Evolutionary conservation across 192 early-diverging fungal genomes (phyloP), one percentile per base, ranked within the genome.

Genomic region (Coemansia sp.): DNA sequence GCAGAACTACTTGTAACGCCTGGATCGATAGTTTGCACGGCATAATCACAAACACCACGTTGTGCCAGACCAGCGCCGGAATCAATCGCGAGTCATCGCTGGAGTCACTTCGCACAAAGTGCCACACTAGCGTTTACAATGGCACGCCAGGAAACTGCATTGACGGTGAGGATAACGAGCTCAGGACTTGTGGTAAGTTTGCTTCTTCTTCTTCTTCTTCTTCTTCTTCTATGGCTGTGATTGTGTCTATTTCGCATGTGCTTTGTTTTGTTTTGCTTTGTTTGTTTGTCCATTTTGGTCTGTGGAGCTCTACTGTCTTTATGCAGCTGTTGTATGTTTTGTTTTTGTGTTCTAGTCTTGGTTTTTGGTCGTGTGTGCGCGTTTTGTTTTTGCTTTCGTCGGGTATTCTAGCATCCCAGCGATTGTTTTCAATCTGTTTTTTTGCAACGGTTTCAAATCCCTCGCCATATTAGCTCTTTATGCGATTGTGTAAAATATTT

Each of bases 171-270:
- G 71, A 72, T 18, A 83, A 83, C 38, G 82, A 83, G 68, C 69
- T 61, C 31, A 68, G 68, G 34, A 83, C 82, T 17, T 83, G 82
- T 56, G 82, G 80, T 82, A 82, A 77, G 80, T 63, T 34, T 16
- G 17, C 28, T 56, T 51, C 6, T 17, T 51, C 6, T 17, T 51
- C 17, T 51, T 51, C 4, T 51, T 51, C n/a, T n/a, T n/a, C n/a
- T n/a, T n/a, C n/a, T n/a, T n/a, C n/a, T n/a, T n/a, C n/a, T n/a
- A n/a, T n/a, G n/a, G n/a, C n/a, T 51, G 16, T 51, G 5, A 51
- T 25, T 51, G 36, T 38, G n/a, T n/a, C n/a, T 38, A 7, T 38
- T 38, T 4, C 36, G 4, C 36, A 38, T 38, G 10, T 36, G n/a
- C 10, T 20, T 60, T 36, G 59, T 20, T 20, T 60, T 36, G 34